phyloP scores from a whole-genome alignment of 371 early-diverging fungal genomes.

The Circinella minor region DNA sequence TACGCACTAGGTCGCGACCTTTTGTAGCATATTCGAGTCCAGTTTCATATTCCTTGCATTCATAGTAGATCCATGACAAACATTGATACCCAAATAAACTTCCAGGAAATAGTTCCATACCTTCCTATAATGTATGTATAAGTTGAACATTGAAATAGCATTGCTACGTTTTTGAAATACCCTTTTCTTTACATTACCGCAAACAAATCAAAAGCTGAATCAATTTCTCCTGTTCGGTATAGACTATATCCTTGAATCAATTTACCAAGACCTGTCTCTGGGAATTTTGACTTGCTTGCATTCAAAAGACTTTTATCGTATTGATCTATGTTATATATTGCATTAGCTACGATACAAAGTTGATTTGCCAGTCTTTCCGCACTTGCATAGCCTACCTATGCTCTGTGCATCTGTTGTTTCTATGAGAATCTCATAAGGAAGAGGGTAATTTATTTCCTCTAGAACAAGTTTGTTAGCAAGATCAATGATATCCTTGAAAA shows the following conservation, averaged over 20 bases:
- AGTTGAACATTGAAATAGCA: too few species aligned
- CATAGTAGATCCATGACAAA: constrained; percentile 59
- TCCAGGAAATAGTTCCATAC: constrained; percentile 48
- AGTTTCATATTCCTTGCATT: constrained; percentile 58
- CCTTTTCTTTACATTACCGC: constrained; percentile 20
- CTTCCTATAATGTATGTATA: constrained; percentile 34
- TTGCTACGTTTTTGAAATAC: too few species aligned
- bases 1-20: constrained; percentile 49
- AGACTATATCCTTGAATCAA: constrained; percentile 52
- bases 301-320: constrained; percentile 54
- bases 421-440: constrained; percentile 58
- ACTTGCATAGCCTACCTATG: constrained; percentile 30
- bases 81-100: constrained; percentile 59
- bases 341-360: neutral
- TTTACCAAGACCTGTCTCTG: constrained; percentile 56
- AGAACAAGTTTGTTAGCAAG: constrained; percentile 45
- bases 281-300: constrained; percentile 47
- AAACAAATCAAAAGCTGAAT: constrained; percentile 53
- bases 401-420: constrained; percentile 50
- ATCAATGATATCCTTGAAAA: constrained; percentile 36
- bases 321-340: constrained; percentile 28
- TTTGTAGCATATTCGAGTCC: constrained; percentile 66
- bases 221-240: constrained; percentile 44
- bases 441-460: constrained; percentile 28
- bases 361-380: too few species aligned